A percentile compares a stretch with the other conserved stretches of the same genome.
These are phyloP conservation scores for Petunia axillaris DNA, from an alignment of 257 asterid species.

Conservation along the genomic window DNA sequence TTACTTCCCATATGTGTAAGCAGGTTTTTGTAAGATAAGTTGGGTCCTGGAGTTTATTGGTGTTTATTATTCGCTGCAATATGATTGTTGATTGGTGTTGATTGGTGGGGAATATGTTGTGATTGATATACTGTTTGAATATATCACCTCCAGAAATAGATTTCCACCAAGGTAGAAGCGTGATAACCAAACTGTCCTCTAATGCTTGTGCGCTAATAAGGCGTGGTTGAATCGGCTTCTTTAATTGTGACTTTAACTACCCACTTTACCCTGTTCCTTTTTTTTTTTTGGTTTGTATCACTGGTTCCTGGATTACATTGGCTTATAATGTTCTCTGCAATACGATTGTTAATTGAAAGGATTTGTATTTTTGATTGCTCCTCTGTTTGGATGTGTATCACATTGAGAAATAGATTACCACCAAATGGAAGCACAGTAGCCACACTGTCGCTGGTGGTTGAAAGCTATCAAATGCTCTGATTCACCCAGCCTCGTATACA, in stretches of 20 bases:
- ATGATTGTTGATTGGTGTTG: conserved; percentile 20
- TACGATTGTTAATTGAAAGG: neutral
- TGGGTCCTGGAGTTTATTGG: neutral
- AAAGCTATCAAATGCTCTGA: neutral
- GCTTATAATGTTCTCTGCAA: neutral
- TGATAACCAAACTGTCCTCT: conserved; percentile 4
- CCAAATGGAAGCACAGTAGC: conserved; percentile 6
- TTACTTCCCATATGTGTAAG: neutral
- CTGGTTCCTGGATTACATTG: conserved; percentile 1
- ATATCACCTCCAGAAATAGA: neutral
- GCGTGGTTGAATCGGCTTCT: neutral
- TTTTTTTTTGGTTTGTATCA: neutral
- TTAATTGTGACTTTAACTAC: neutral
- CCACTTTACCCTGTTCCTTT: neutral
- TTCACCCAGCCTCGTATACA: conserved; percentile 18
- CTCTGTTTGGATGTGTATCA: neutral
- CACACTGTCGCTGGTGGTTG: neutral
- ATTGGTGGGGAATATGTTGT: neutral
- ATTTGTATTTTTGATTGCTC: neutral
- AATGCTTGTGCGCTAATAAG: neutral
- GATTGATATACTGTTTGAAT: conserved; percentile 13
- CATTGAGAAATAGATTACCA: neutral
- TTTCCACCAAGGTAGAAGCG: neutral
- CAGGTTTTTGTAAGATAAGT: neutral
- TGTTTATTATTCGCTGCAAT: neutral